Conservation (phyloP, 1,139 yeast genomes). For the Candida frijolesensis region DNA sequence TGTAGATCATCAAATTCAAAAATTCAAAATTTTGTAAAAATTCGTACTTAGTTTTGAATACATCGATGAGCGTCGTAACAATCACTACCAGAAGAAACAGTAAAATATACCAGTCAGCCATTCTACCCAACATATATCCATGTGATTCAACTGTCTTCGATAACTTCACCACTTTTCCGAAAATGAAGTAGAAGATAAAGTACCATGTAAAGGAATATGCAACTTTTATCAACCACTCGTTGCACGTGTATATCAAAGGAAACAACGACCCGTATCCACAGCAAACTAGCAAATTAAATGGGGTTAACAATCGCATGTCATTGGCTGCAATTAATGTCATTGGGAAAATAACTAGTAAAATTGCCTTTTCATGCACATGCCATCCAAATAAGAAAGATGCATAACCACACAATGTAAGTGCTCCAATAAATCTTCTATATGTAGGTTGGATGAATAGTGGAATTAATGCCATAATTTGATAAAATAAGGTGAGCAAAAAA, state of each 20-base stretch:
- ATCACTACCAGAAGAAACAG: constrained; percentile 69
- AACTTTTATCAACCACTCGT: constrained; percentile 76
- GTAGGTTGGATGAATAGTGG: constrained; percentile 79
- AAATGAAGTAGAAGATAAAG: constrained; percentile 71
- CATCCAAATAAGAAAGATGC: constrained; percentile 94
- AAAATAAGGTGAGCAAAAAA: constrained; percentile 75
- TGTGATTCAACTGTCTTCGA: constrained; percentile 31
- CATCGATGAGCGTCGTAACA: constrained; percentile 54
- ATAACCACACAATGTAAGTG: constrained; percentile 86
- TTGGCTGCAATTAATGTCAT: constrained; percentile 58
- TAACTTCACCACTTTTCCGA: constrained; percentile 58
- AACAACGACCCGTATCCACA: constrained; percentile 88
- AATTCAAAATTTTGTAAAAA: constrained; percentile 64
- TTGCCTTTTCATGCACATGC: constrained; percentile 99
- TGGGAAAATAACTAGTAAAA: constrained; percentile 86
- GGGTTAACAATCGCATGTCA: constrained; percentile 70
- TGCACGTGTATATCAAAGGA: constrained; percentile 82
- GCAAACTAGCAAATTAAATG: constrained; percentile 66
- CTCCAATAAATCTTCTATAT: constrained; percentile 76
- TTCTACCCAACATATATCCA: constrained; percentile 59
- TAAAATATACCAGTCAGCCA: constrained; percentile 65
- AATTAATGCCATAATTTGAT: constrained; percentile 74
- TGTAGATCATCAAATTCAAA: constrained; percentile 75
- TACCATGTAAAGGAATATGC: constrained; percentile 87
- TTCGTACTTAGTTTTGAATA: constrained; percentile 54